These are phyloP conservation scores for Krasilnikovozyma curviuscula DNA, from an alignment of 768 basidiomycete genomes.

Conservation along the genomic window DNA sequence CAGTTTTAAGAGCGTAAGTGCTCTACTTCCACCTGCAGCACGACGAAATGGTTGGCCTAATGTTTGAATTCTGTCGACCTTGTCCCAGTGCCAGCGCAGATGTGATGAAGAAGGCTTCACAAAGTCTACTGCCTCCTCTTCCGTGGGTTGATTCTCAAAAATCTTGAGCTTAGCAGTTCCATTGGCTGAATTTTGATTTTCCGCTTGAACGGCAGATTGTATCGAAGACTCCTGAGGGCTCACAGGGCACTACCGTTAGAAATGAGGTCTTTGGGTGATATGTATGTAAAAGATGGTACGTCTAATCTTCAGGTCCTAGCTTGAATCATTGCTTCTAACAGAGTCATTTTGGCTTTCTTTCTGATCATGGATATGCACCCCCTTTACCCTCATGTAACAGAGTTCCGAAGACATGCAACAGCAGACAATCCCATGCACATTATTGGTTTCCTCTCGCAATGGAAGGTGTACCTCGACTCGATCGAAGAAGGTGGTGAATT, in stretches of 20 bases:
- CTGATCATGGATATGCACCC: conserved; percentile 2
- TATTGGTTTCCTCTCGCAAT: conserved; percentile 86
- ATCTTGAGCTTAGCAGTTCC: background rate
- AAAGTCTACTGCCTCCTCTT: conserved; percentile 57
- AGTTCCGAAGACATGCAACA: conserved; percentile 64
- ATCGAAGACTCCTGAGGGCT: conserved; percentile 57
- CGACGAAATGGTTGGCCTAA: no score
- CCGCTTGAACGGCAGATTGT: conserved; percentile 37
- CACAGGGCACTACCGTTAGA: conserved; percentile 54
- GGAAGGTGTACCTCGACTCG: conserved; percentile 78
- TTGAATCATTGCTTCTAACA: background rate
- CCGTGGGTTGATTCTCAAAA: conserved; percentile 36
- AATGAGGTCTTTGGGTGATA: conserved; percentile 68
- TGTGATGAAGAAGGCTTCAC: no score
- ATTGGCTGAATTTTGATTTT: background rate
- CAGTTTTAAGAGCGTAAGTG: no score
- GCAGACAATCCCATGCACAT: conserved; percentile 73
- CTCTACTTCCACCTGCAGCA: no score
- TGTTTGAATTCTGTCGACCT: no score
- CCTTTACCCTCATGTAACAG: conserved; percentile 27
- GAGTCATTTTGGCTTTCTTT: background rate
- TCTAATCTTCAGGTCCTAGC: no score
- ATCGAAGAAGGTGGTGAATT: conserved; percentile 17
- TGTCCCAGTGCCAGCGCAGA: no score
- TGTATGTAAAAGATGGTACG: conserved; percentile 50